phyloP scores from a whole-genome alignment of 2,329 filamentous ascomycete genomes.

The Colletotrichum somersetense region DNA sequence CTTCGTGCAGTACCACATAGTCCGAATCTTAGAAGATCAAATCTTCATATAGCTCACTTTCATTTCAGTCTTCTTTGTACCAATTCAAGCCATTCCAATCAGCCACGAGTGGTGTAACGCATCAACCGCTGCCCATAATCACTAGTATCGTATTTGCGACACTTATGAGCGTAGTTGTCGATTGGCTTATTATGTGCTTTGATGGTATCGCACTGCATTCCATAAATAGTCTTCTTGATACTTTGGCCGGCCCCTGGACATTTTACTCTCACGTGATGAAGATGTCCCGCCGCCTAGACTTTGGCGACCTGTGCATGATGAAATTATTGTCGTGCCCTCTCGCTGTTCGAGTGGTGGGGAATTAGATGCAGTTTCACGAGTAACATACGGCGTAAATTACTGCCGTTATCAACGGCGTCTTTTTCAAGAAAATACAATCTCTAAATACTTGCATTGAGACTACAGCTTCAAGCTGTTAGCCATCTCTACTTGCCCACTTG shows the following conservation, averaged over 20 bases:
- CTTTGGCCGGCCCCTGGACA: not conserved
- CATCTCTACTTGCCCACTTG: not conserved
- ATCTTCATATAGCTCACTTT: no score
- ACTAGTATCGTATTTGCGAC: not conserved
- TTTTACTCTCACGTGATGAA: not conserved
- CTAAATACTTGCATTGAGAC: not conserved
- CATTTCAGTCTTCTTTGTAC: no score
- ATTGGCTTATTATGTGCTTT: not conserved
- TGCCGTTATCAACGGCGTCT: not conserved
- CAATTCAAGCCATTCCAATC: no score
- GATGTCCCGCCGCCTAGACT: not conserved
- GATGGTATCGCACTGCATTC: not conserved
- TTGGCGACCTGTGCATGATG: no score
- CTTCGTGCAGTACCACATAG: no score
- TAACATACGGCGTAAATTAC: not conserved
- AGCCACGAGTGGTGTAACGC: no score
- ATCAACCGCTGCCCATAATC: no score
- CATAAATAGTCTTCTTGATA: not conserved
- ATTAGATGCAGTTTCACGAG: no score
- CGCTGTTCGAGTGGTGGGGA: no score
- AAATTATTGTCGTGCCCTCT: no score
- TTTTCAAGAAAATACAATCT: not conserved
- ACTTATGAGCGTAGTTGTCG: accelerated
- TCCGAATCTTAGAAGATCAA: no score
- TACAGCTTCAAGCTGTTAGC: not conserved